These are phyloP conservation scores for Penicillium salamii DNA, from an alignment of 495 filamentous ascomycete genomes.

Conservation along the genomic window DNA sequence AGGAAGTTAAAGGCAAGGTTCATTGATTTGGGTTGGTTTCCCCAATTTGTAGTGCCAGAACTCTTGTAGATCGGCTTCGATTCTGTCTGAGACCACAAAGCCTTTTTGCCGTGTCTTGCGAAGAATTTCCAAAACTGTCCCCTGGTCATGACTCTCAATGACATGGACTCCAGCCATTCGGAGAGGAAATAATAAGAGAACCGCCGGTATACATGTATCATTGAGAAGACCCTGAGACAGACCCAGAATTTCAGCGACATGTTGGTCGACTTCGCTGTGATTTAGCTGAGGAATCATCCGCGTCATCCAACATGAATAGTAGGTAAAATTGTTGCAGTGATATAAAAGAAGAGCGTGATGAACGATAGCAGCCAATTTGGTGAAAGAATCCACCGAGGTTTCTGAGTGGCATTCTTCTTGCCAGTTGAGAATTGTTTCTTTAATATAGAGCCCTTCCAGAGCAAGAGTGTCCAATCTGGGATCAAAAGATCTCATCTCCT, in stretches of 20 bases:
- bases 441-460: neutral
- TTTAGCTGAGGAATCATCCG: conserved; percentile 1
- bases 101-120: conserved; percentile 2
- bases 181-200: conserved; percentile 4
- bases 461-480: neutral
- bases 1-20: no score
- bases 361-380: neutral
- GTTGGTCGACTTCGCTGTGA: neutral
- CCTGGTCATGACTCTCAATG: neutral
- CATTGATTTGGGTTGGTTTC: no score
- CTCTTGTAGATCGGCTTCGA: conserved; percentile 1
- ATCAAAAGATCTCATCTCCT: conserved; percentile 1
- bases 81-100: conserved; percentile 2
- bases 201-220: neutral
- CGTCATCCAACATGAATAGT: conserved; percentile 6
- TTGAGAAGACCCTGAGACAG: conserved; percentile 2
- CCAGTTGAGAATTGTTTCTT: conserved; percentile 2
- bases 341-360: conserved; percentile 5
- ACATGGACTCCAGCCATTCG: conserved; percentile 3
- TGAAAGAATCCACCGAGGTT: neutral
- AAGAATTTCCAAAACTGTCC: neutral
- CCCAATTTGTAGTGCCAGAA: conserved; percentile 3
- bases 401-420: neutral
- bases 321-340: conserved; percentile 6
- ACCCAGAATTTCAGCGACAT: conserved; percentile 3